Evolutionary conservation across 495 filamentous ascomycete genomes (phyloP), one percentile per base, ranked within the genome.

Genomic region (Aspergillus hancockii): DNA sequence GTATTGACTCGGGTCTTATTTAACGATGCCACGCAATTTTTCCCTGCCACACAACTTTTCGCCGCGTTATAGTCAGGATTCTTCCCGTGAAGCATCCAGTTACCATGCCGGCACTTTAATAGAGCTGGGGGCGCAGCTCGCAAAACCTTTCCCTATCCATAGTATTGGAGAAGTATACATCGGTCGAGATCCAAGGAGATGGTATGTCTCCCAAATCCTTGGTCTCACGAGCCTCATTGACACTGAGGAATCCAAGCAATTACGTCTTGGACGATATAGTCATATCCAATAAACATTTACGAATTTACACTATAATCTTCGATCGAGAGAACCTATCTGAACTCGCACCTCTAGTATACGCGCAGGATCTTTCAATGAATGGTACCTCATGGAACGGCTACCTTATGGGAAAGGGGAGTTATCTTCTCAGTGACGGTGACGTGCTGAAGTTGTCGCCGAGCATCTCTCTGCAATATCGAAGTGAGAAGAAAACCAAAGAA

Each of bases 261-360:
- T 67, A 81, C 43, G 67, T 70, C 18, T 61, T 86, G 28, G 36
- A 67, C 0, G 66, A 83, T 54, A 67, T 63, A 0, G 60, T 67
- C 12, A 73, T 88, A 21, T 90, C 86, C 4, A 83, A 81, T 36
- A 71, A 71, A 36, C 86, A 89, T 52, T 66, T 87, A 14, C 81
- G 81, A n/a, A 79, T 89, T 23, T 88, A 87, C 68, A 83, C 81
- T 1, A 72, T 89, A 23, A 61, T 81, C 4, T 85, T 79, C 60
- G 78, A 83, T 53, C 45, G 64, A 21, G 71, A 75, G 2, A 65
- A 72, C 18, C 57, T 63, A 0, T 38, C 63, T 0, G 64, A 68
- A 4, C 65, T 80, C 1, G 63, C 73, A 1, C 82, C 83, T 0
- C 67, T 88, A 30, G 73, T 88, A 6, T 89, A 88, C 53, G 83